Conservation (phyloP, 2,329 filamentous ascomycete species). For the Xylaria sp. region DNA sequence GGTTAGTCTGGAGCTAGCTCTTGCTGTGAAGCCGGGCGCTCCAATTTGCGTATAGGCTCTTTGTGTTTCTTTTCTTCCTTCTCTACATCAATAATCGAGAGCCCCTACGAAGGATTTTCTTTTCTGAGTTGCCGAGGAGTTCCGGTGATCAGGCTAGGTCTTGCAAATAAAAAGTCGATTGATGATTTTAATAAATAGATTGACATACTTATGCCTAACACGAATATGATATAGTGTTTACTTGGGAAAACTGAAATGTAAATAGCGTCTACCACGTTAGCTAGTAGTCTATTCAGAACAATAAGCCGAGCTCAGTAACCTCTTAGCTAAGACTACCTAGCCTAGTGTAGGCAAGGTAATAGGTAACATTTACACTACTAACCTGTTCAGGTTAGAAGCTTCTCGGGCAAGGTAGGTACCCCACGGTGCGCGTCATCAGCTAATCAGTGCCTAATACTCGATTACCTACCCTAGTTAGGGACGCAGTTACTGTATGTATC, state of each 20-base stretch:
- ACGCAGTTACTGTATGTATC: background rate
- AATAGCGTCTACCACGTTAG: too few relatives aligned
- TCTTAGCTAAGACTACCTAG: too few relatives aligned
- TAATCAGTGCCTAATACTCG: slow-evolving; percentile 28
- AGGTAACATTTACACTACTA: too few relatives aligned
- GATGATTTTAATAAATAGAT: slow-evolving; percentile 36
- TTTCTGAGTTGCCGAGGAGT: slow-evolving; percentile 36
- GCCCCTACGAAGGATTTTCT: slow-evolving; percentile 25
- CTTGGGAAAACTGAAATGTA: background rate
- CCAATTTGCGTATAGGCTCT: slow-evolving; percentile 16
- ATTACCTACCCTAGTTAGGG: background rate
- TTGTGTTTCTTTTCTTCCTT: slow-evolving; percentile 11
- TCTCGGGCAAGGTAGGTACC: background rate
- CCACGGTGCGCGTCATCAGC: slow-evolving; percentile 39
- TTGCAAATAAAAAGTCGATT: slow-evolving; percentile 47
- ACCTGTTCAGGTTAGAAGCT: too few relatives aligned
- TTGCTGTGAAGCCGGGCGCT: slow-evolving; percentile 11
- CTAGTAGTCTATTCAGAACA: too few relatives aligned
- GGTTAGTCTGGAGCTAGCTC: slow-evolving; percentile 16
- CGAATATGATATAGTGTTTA: background rate
- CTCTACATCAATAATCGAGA: slow-evolving; percentile 33
- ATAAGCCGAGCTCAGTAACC: background rate
- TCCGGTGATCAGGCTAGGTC: slow-evolving; percentile 39
- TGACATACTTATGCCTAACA: slow-evolving; percentile 14
- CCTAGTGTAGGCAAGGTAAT: too few relatives aligned